Conservation (phyloP, 106 monocot species). For the Xerophyta viscosa region DNA sequence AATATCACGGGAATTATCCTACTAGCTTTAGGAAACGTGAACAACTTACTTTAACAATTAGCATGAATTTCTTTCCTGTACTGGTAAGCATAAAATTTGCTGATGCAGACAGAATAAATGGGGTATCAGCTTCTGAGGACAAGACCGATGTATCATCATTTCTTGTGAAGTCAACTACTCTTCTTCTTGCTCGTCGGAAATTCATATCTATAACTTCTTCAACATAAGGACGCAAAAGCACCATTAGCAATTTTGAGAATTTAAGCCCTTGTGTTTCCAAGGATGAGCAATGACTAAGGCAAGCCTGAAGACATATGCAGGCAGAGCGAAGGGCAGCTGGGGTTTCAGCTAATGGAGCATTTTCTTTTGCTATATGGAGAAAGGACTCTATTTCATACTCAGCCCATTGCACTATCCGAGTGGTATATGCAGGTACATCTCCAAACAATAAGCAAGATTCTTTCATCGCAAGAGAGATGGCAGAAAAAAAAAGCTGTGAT, state of each 20-base stretch:
- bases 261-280: slow-evolving; percentile 69
- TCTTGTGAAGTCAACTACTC: slow-evolving; percentile 51
- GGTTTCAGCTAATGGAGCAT: slow-evolving; percentile 53
- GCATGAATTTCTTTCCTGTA: slow-evolving; percentile 78
- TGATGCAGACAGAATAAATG: slow-evolving; percentile 29
- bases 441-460: slow-evolving; percentile 69
- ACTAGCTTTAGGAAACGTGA: no score
- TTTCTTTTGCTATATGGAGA: slow-evolving; percentile 69
- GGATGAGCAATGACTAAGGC: slow-evolving; percentile 62
- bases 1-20: no score
- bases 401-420: slow-evolving; percentile 82
- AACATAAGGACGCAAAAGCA: slow-evolving; percentile 69
- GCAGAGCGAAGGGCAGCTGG: slow-evolving; percentile 64
- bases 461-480: slow-evolving; percentile 53
- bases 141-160: slow-evolving; percentile 30
- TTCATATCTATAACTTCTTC: slow-evolving; percentile 92
- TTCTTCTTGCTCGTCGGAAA: slow-evolving; percentile 70
- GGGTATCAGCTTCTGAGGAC: slow-evolving; percentile 25
- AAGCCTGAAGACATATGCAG: slow-evolving; percentile 70
- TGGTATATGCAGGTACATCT: slow-evolving; percentile 47
- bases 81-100: slow-evolving; percentile 57
- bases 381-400: slow-evolving; percentile 82
- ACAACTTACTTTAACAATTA: slow-evolving; percentile 60
- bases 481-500: slow-evolving; percentile 86
- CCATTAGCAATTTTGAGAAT: slow-evolving; percentile 82